These are phyloP conservation scores for Hericium erinaceus DNA, from an alignment of 768 basidiomycete genomes.

Conservation along the genomic window DNA sequence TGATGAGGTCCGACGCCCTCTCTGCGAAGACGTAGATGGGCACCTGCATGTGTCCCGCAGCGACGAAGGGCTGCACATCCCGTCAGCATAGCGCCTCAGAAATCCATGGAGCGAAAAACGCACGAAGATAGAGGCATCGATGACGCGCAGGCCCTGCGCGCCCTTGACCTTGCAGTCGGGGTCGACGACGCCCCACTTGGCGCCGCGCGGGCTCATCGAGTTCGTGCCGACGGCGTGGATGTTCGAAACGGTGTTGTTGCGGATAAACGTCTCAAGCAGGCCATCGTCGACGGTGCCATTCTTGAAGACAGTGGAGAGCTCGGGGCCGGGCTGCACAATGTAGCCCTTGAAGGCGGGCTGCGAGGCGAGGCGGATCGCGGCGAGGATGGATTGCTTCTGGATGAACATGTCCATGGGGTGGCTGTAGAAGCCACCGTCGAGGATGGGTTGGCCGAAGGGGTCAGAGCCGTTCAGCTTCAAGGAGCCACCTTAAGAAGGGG, in stretches of 20 bases:
- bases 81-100: neutral
- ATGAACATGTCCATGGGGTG: neutral
- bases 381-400: neutral
- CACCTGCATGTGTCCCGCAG: neutral
- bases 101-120: neutral
- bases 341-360: constrained; percentile 1
- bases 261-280: constrained; percentile 3
- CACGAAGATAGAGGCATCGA: constrained; percentile 9
- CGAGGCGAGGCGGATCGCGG: neutral
- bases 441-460: constrained; percentile 16
- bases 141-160: constrained; percentile 6
- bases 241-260: neutral
- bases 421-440: constrained; percentile 14
- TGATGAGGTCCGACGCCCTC: neutral
- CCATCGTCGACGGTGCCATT: constrained; percentile 3
- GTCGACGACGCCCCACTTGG: constrained; percentile 6
- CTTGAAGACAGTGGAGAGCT: neutral
- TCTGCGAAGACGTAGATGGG: neutral
- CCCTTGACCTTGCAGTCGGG: constrained; percentile 9
- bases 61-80: neutral
- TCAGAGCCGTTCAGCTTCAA: constrained; percentile 14
- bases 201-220: constrained; percentile 2
- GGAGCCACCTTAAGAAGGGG: constrained; percentile 6
- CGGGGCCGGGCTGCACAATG: neutral
- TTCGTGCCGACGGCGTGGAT: constrained; percentile 8